These are phyloP conservation scores for Russula emetica DNA, from an alignment of 768 basidiomycete genomes.

Conservation along the genomic window DNA sequence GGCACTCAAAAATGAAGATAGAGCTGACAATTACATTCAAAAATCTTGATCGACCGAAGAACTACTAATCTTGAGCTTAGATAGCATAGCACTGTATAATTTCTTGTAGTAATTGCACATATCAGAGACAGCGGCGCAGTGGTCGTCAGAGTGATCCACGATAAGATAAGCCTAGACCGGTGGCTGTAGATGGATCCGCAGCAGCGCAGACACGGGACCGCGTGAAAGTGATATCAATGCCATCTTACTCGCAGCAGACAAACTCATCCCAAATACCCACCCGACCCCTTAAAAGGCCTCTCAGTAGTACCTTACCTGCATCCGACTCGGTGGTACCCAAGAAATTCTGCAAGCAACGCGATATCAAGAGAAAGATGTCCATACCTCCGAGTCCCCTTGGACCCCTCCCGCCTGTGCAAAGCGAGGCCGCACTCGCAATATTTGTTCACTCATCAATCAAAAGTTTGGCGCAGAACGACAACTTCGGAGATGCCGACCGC, in stretches of 20 bases:
- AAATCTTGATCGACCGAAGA: background rate
- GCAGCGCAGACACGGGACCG: constrained; percentile 17
- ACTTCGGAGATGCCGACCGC: constrained; percentile 54
- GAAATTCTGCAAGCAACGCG: background rate
- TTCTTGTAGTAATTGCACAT: background rate
- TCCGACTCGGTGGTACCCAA: background rate
- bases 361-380: constrained; percentile 4
- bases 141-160: no score
- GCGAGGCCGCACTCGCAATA: constrained; percentile 46
- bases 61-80: background rate
- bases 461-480: constrained; percentile 32
- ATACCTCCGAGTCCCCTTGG: no score
- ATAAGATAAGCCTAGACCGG: background rate
- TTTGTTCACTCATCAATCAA: constrained; percentile 67
- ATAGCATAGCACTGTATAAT: background rate
- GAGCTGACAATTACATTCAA: background rate
- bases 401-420: constrained; percentile 24
- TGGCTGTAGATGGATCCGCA: constrained; percentile 12
- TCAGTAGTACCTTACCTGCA: background rate
- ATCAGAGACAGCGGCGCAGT: background rate
- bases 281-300: constrained; percentile 12
- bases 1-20: background rate
- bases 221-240: constrained; percentile 17
- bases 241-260: constrained; percentile 5
- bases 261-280: background rate